Evolutionary conservation across 2,329 filamentous ascomycete species (phyloP).

Genomic region (Exophiala xenobiotica): DNA sequence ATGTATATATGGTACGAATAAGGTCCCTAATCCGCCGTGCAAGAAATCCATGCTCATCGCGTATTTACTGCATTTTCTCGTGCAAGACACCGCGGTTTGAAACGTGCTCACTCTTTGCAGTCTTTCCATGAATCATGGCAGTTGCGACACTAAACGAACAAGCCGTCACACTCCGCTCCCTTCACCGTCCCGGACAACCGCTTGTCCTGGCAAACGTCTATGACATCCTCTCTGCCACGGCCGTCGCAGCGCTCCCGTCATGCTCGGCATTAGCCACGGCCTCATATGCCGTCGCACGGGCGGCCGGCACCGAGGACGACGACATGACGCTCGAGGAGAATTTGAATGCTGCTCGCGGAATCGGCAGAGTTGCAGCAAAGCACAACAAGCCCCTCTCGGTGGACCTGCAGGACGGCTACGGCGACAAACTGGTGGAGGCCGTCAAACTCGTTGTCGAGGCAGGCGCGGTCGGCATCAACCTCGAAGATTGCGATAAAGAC

Average conservation of each 20-base stretch:
- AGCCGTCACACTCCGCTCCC: slow-evolving; percentile 39
- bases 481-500: slow-evolving; percentile 54
- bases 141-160: slow-evolving; percentile 2
- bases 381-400: slow-evolving; percentile 53
- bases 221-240: slow-evolving; percentile 51
- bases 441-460: slow-evolving; percentile 48
- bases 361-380: slow-evolving; percentile 45
- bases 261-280: slow-evolving; percentile 50
- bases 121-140: slow-evolving; percentile 4
- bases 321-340: slow-evolving; percentile 54
- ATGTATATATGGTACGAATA: no score
- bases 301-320: slow-evolving; percentile 48
- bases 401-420: slow-evolving; percentile 63
- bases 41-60: no score
- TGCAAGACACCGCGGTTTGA: no score
- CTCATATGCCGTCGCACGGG: slow-evolving; percentile 52
- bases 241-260: slow-evolving; percentile 45
- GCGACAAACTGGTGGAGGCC: slow-evolving; percentile 46
- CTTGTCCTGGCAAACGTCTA: slow-evolving; percentile 58
- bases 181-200: slow-evolving; percentile 54
- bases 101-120: no score
- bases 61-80: no score
- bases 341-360: slow-evolving; percentile 46
- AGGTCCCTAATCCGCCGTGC: no score
- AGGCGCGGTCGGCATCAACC: slow-evolving; percentile 59